Percentiles rank a stretch among this genome's conserved stretches.
Evolutionary conservation across 768 basidiomycete genomes (phyloP).

Genomic region (Lentinula sp.): DNA sequence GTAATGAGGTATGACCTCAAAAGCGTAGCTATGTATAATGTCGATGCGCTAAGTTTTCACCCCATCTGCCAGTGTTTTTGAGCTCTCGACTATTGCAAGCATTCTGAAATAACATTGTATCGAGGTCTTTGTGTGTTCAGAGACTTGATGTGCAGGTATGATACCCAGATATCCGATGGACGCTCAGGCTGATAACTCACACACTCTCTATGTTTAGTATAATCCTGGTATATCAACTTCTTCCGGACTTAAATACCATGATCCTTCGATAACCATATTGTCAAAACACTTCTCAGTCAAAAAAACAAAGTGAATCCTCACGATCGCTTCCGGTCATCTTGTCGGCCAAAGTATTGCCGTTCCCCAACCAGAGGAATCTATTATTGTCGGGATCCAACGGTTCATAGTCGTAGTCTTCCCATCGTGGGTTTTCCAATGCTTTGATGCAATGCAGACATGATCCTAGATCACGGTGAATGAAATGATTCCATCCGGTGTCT

Average conservation of each 20-base stretch:
- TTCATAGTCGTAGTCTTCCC: slow-evolving; percentile 61
- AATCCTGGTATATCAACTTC: background rate
- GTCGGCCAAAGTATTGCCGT: slow-evolving; percentile 53
- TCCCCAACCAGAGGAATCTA: slow-evolving; percentile 54
- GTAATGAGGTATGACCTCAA: background rate
- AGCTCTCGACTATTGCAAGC: too few relatives aligned
- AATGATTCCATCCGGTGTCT: background rate
- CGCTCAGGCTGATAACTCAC: background rate
- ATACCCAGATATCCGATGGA: too few relatives aligned
- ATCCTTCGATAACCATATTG: background rate
- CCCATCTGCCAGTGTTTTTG: too few relatives aligned
- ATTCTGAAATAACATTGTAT: too few relatives aligned
- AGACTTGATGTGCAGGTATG: too few relatives aligned
- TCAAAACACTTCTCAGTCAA: background rate
- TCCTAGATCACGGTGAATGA: slow-evolving; percentile 22
- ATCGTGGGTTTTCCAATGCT: slow-evolving; percentile 48
- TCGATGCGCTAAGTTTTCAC: too few relatives aligned
- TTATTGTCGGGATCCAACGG: slow-evolving; percentile 37
- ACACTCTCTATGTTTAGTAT: background rate
- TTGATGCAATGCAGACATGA: slow-evolving; percentile 46
- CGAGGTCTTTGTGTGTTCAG: too few relatives aligned
- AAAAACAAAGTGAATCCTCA: slow-evolving; percentile 11
- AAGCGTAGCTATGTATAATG: too few relatives aligned
- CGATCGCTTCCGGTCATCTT: slow-evolving; percentile 30
- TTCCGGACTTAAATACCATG: slow-evolving; percentile 9